Base-by-base conservation (phyloP, 192 early-diverging fungal genomes). In the Gryganskiella cystojenkinii region DNA sequence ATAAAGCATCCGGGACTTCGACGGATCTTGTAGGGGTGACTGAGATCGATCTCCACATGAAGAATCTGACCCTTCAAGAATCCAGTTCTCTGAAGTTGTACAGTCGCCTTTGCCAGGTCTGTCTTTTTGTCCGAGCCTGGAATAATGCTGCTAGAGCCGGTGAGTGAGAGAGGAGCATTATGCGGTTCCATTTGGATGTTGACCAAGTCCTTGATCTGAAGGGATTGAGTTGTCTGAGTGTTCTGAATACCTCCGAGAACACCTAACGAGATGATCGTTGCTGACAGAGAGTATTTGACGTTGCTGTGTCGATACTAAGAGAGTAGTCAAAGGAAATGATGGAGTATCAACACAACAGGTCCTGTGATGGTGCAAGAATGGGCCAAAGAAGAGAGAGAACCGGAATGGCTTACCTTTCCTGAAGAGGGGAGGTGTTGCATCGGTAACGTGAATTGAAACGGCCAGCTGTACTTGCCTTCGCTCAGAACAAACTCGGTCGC, bases 381-480 rank as follows among this genome's bases (percentile, higher is more conserved):
- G 6, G 30, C 15, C 35, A 42, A 35, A 33, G 19, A 35, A 25
- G n/a, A 22, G 35, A n/a, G n/a, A n/a, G n/a, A n/a, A n/a, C n/a
- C 56, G 6, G n/a, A 8, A 2, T 31, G 14, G 4, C 30, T 43
- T 63, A 72, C 70, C 70, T 72, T 72, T 11, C 70, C 70, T 19
- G 55, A 59, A 0, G 70, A 72, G 3, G 70, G 70, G 15, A 64
- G 10, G 30, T 72, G 70, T 20, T 72, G 70, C 20, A 58, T 47
- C 1, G 70, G 70, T 6, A 72, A 33, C 1, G 45, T 43, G 46
- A 72, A 72, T 37, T 57, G 17, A 47, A 72, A 72, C 2, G 70
- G 61, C 70, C 70, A 72, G 20, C 34, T 45, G 49, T 72, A 46
- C 20, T 72, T 64, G 7, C 70, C 70, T 34, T 64, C 62, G 11